A percentile compares a stretch with the other conserved stretches of the same genome.
These are phyloP conservation scores for Lasiodiplodia sp. DNA, from an alignment of 2,329 filamentous ascomycete genomes.

Conservation along the genomic window DNA sequence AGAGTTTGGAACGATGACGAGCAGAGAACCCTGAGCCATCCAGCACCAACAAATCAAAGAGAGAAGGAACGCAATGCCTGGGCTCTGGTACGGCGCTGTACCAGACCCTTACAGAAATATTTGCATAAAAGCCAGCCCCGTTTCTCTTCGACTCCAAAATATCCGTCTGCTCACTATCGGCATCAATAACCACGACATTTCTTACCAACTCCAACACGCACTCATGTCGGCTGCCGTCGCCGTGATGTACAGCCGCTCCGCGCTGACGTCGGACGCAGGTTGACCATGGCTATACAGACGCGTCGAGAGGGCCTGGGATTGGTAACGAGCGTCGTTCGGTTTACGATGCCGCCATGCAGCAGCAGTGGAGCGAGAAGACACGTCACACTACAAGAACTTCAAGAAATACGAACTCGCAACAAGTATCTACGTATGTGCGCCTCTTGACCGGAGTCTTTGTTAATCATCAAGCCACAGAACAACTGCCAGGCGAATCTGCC, in stretches of 20 bases:
- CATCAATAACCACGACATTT: neutral
- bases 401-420: too few species aligned
- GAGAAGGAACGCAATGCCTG: too few species aligned
- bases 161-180: neutral
- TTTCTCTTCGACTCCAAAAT: neutral
- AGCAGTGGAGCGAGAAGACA: neutral
- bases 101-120: neutral
- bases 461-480: neutral
- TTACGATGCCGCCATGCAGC: neutral
- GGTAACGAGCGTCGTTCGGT: neutral
- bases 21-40: too few species aligned
- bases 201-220: neutral
- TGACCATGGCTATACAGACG: neutral
- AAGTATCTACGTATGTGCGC: too few species aligned
- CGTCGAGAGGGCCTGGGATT: neutral
- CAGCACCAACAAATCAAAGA: too few species aligned
- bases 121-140: neutral
- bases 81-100: neutral
- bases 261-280: neutral
- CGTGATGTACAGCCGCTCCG: neutral
- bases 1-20: too few species aligned
- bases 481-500: too few species aligned
- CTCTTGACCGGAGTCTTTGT: neutral
- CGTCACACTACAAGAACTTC: too few species aligned
- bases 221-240: neutral